phyloP scores from a whole-genome alignment of 495 filamentous ascomycete species.

The Thermothielavioides terrestris region DNA sequence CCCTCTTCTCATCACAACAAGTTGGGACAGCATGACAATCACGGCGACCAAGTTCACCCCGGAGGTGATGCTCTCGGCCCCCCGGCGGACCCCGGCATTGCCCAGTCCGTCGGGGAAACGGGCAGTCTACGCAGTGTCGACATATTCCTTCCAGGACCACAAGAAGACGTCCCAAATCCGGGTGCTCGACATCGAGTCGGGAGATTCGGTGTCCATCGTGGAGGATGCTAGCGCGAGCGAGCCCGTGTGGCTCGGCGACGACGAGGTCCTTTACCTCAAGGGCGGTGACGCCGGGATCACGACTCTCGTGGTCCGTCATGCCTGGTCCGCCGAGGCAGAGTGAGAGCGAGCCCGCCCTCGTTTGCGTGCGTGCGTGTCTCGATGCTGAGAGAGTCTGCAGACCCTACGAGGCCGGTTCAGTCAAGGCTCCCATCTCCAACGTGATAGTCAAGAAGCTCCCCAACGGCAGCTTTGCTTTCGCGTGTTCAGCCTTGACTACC shows the following conservation, averaged over 20 bases:
- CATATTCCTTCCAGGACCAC: conserved; percentile 79
- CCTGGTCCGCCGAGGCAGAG: conserved; percentile 24
- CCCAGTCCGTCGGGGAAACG: conserved; percentile 65
- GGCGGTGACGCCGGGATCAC: conserved; percentile 59
- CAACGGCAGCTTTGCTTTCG: conserved; percentile 59
- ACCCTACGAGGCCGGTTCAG: conserved; percentile 50
- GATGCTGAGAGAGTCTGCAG: conserved; percentile 21
- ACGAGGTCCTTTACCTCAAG: conserved; percentile 60
- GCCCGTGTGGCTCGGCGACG: conserved; percentile 66
- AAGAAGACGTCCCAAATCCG: conserved; percentile 65
- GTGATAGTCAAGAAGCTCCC: conserved; percentile 59
- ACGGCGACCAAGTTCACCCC: conserved; percentile 64
- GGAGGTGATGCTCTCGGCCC: conserved; percentile 76
- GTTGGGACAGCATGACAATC: conserved; percentile 46
- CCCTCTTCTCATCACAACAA: background rate
- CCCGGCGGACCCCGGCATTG: conserved; percentile 65
- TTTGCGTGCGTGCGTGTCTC: background rate
- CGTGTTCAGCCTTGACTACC: conserved; percentile 53
- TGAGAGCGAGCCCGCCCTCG: background rate
- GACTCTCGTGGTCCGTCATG: conserved; percentile 48
- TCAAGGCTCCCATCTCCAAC: conserved; percentile 63
- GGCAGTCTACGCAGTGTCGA: conserved; percentile 60
- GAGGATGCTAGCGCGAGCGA: conserved; percentile 56
- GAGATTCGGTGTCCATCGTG: conserved; percentile 57
- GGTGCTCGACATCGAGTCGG: conserved; percentile 60